Evolutionary conservation across 768 basidiomycete species (phyloP), one percentile per base, ranked within the genome.

Genomic region (Boletus eberwhitei): DNA sequence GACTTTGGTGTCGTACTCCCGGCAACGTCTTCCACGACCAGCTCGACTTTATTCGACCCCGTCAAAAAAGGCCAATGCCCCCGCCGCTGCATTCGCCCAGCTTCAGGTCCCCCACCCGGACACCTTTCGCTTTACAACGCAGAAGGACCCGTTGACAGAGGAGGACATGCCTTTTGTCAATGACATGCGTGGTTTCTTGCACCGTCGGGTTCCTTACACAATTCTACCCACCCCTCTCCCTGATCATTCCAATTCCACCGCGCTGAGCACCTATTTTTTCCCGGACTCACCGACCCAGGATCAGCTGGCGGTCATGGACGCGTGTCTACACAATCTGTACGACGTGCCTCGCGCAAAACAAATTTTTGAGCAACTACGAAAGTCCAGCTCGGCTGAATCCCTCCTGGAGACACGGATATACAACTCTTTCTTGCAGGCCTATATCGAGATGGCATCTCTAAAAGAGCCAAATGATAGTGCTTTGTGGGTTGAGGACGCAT

Each of bases 331-430:
- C 67, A 82, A 87, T 58, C 64, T 82, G 3, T 84, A 87, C 67
- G 90, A 93, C 66, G 83, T 93, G 0, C 76, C 79, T 0, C 87
- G 93, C 6, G 93, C 93, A 8, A 83, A 83, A 58, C 73, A 75
- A 36, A 80, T 95, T 22, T 93, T 94, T 58, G 80, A 83, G 44
- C 76, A 78, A 9, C 69, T 94, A 36, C 80, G 86, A 7, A 69
- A 71, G 58, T 59, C 69, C 0, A 53, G 70, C 0, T 60, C 79
- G 1, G 74, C 75, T 0, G 74, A 81, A 5, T 73, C 77, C 5
- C 63, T 89, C 16, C 64, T 84, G 21, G 74, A 81, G 12, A 50
- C 64, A 3, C 72, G 76, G 17, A 54, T 80, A 29, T 87, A 88
- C 69, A 87, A 90, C 65, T 75, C 80, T 11, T 81, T 93, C 60